These are phyloP conservation scores for Mycosphaerelloides madeirae DNA, from an alignment of 2,329 filamentous ascomycete genomes.

Conservation along the genomic window DNA sequence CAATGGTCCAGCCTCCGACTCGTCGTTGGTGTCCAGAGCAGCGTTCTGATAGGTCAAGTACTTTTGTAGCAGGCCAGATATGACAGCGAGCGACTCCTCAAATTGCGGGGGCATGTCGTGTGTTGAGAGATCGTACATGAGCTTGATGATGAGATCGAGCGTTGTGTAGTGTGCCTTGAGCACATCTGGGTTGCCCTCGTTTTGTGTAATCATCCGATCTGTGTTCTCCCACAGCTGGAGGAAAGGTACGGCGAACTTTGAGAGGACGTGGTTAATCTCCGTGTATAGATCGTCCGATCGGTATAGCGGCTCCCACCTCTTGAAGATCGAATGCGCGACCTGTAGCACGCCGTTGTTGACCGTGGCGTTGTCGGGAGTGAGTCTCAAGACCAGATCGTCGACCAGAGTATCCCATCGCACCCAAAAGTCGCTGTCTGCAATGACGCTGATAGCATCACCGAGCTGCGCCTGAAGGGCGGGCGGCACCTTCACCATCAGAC, in stretches of 20 bases:
- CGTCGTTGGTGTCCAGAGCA: slow-evolving; percentile 77
- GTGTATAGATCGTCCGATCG: slow-evolving; percentile 86
- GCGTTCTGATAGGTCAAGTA: slow-evolving; percentile 87
- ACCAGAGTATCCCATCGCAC: slow-evolving; percentile 93
- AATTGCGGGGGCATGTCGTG: slow-evolving; percentile 94
- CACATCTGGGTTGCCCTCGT: slow-evolving; percentile 67
- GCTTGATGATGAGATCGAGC: slow-evolving; percentile 81
- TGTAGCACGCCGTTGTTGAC: slow-evolving; percentile 92
- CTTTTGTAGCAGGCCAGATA: slow-evolving; percentile 80
- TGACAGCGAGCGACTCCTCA: slow-evolving; percentile 75
- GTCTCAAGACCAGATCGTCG: slow-evolving; percentile 80
- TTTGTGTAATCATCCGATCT: slow-evolving; percentile 66
- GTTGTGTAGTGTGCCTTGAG: slow-evolving; percentile 78
- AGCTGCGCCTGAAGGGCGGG: slow-evolving; percentile 85
- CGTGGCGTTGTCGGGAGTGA: slow-evolving; percentile 74
- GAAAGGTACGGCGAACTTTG: slow-evolving; percentile 78
- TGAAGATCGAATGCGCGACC: slow-evolving; percentile 97
- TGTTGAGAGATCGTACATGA: slow-evolving; percentile 94
- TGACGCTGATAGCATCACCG: slow-evolving; percentile 92
- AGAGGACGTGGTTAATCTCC: slow-evolving; percentile 93
- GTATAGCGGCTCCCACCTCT: slow-evolving; percentile 90
- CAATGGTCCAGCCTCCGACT: slow-evolving; percentile 76
- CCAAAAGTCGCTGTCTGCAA: slow-evolving; percentile 98
- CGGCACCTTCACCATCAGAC: slow-evolving; percentile 91
- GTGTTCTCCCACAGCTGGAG: slow-evolving; percentile 71